These are phyloP conservation scores for Acorus calamus DNA, from an alignment of 106 monocot genomes.

Conservation along the genomic window DNA sequence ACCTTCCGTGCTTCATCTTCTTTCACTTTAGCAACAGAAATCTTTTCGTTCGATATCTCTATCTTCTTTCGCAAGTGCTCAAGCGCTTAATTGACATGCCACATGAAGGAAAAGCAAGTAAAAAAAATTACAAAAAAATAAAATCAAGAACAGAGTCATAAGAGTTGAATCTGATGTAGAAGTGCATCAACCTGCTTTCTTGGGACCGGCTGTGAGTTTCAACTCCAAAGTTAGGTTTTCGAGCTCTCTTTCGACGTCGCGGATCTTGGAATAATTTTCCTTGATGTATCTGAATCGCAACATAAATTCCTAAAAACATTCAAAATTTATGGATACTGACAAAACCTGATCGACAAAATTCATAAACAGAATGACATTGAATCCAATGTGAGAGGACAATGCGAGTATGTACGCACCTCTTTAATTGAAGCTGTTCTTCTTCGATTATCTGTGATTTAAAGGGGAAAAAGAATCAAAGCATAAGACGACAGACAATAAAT, in stretches of 20 bases:
- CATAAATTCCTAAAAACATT: background rate
- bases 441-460: constrained; percentile 13
- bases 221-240: constrained; percentile 75
- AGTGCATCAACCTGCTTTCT: constrained; percentile 63
- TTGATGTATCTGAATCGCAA: constrained; percentile 64
- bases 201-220: constrained; percentile 98
- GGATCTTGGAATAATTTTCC: constrained; percentile 97
- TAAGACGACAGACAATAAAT: no score
- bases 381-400: background rate
- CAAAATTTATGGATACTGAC: no score
- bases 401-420: constrained; percentile 4
- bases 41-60: constrained; percentile 71
- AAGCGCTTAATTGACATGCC: constrained; percentile 49
- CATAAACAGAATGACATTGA: background rate
- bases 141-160: constrained; percentile 1
- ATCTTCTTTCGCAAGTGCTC: constrained; percentile 94
- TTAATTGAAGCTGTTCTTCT: constrained; percentile 25
- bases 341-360: background rate
- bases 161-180: background rate
- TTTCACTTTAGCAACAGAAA: constrained; percentile 69
- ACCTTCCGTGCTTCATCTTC: constrained; percentile 93
- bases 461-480: no score
- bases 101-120: constrained; percentile 8
- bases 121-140: constrained; percentile 6
- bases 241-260: constrained; percentile 89